Conservation (phyloP, 805 yeast species). For the Ogataea paradorogensis region DNA sequence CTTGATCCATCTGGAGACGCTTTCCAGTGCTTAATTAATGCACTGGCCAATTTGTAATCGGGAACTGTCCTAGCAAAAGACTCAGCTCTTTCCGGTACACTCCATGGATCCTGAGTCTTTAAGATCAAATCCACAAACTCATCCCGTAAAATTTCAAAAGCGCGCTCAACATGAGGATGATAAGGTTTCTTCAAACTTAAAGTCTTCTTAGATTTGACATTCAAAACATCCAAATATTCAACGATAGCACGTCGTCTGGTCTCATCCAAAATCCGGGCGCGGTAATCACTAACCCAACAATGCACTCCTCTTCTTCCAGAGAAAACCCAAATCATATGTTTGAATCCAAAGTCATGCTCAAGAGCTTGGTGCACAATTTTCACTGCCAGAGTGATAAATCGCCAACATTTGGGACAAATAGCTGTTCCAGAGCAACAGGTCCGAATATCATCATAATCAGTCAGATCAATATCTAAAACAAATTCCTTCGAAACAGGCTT, state of each 20-base stretch:
- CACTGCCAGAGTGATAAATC: slow-evolving; percentile 81
- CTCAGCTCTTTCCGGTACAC: slow-evolving; percentile 47
- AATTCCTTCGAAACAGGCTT: slow-evolving; percentile 82
- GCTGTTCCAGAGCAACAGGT: slow-evolving; percentile 88
- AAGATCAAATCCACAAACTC: slow-evolving; percentile 65
- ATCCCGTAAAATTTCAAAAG: slow-evolving; percentile 62
- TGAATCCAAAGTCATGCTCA: slow-evolving; percentile 84
- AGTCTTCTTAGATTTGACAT: slow-evolving; percentile 46
- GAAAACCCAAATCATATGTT: slow-evolving; percentile 88
- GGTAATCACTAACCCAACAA: slow-evolving; percentile 91
- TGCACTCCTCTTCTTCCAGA: slow-evolving; percentile 99
- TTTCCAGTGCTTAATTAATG: slow-evolving; percentile 60
- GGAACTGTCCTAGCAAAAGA: slow-evolving; percentile 62
- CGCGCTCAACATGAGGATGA: slow-evolving; percentile 83
- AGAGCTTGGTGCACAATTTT: slow-evolving; percentile 69
- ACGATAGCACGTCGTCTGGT: slow-evolving; percentile 71
- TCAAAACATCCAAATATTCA: slow-evolving; percentile 77
- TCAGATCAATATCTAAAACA: slow-evolving; percentile 95
- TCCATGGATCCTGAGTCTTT: slow-evolving; percentile 88
- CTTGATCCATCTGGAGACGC: slow-evolving; percentile 50
- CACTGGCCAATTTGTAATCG: slow-evolving; percentile 52
- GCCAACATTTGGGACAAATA: slow-evolving; percentile 92
- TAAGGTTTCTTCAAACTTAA: slow-evolving; percentile 69
- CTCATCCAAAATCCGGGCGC: slow-evolving; percentile 77
- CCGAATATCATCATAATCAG: slow-evolving; percentile 91